Evolutionary conservation across 495 filamentous ascomycete genomes (phyloP).

Genomic region (Venustampulla echinocandica): DNA sequence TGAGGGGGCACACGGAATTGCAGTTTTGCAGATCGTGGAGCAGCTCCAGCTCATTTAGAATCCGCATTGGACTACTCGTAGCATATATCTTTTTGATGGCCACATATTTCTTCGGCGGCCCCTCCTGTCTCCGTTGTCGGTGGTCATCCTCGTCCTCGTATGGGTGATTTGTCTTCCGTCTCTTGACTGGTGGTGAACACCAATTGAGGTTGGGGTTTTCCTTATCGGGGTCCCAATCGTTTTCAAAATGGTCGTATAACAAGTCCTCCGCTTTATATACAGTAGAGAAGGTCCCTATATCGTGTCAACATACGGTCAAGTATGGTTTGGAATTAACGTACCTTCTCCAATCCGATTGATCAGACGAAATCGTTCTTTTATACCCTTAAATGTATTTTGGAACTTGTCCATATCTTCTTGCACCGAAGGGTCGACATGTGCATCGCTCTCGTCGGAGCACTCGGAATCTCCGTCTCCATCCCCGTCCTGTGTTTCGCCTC

Average conservation of each 20-base stretch:
- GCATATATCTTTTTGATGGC: slow-evolving; percentile 99
- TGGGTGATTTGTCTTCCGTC: slow-evolving; percentile 25
- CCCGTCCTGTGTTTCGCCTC: slow-evolving; percentile 29
- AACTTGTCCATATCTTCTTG: slow-evolving; percentile 81
- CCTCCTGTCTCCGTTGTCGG: slow-evolving; percentile 37
- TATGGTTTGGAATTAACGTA: slow-evolving; percentile 24
- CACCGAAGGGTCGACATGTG: slow-evolving; percentile 62
- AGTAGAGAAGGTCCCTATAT: slow-evolving; percentile 85
- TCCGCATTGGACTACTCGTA: slow-evolving; percentile 84
- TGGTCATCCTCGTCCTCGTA: slow-evolving; percentile 20
- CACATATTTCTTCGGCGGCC: too few relatives aligned
- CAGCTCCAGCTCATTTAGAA: slow-evolving; percentile 93
- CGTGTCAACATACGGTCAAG: slow-evolving; percentile 7
- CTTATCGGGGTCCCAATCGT: slow-evolving; percentile 75
- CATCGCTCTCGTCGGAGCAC: slow-evolving; percentile 46
- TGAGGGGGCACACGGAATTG: slow-evolving; percentile 80
- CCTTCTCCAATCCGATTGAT: slow-evolving; percentile 98
- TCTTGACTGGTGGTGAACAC: slow-evolving; percentile 51
- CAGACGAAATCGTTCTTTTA: slow-evolving; percentile 72
- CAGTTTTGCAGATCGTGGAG: slow-evolving; percentile 84
- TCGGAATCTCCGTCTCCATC: slow-evolving; percentile 28
- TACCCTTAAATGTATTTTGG: slow-evolving; percentile 72
- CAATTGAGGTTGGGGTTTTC: slow-evolving; percentile 48
- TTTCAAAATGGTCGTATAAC: slow-evolving; percentile 72
- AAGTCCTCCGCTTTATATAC: slow-evolving; percentile 98